phyloP scores from a whole-genome alignment of 805 yeast genomes.

The Priceomyces haplophilus region DNA sequence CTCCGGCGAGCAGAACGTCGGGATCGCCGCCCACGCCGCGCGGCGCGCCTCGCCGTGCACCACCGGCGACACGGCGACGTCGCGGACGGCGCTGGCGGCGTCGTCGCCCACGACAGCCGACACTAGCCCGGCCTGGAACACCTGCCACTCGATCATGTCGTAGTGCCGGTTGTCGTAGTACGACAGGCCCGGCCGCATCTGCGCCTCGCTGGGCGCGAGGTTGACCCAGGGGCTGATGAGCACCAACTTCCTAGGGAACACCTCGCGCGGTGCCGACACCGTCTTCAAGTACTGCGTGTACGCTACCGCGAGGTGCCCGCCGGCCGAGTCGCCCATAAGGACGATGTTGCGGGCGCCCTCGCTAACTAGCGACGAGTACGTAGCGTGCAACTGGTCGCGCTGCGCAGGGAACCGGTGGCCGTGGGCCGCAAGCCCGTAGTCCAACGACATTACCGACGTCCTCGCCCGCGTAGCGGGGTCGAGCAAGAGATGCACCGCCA shows the following conservation, averaged over 20 bases:
- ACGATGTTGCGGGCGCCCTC: slow-evolving; percentile 27
- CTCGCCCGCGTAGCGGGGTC: slow-evolving; percentile 16
- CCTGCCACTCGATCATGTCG: slow-evolving; percentile 19
- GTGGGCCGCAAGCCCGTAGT: slow-evolving; percentile 28
- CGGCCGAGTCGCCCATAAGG: slow-evolving; percentile 43
- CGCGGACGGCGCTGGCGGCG: neutral
- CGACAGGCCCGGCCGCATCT: slow-evolving; percentile 30
- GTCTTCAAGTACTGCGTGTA: slow-evolving; percentile 27
- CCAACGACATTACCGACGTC: slow-evolving; percentile 27
- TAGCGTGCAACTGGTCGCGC: slow-evolving; percentile 25
- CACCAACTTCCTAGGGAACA: slow-evolving; percentile 25
- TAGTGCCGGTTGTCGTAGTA: slow-evolving; percentile 25
- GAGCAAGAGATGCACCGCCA: slow-evolving; percentile 27
- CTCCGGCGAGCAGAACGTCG: slow-evolving; percentile 25
- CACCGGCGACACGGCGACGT: neutral
- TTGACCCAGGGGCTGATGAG: slow-evolving; percentile 41
- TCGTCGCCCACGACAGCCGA: neutral
- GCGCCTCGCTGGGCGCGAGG: slow-evolving; percentile 19
- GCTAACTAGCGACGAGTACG: slow-evolving; percentile 22
- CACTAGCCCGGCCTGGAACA: slow-evolving; percentile 6
- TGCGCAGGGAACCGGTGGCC: slow-evolving; percentile 34
- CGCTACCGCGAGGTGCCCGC: slow-evolving; percentile 35
- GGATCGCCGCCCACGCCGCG: slow-evolving; percentile 32
- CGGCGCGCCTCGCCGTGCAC: slow-evolving; percentile 14
- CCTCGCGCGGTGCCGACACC: slow-evolving; percentile 7